Evolutionary conservation across 768 basidiomycete species (phyloP), one percentile per base, ranked within the genome.

Genomic region (Cyathus striatus): DNA sequence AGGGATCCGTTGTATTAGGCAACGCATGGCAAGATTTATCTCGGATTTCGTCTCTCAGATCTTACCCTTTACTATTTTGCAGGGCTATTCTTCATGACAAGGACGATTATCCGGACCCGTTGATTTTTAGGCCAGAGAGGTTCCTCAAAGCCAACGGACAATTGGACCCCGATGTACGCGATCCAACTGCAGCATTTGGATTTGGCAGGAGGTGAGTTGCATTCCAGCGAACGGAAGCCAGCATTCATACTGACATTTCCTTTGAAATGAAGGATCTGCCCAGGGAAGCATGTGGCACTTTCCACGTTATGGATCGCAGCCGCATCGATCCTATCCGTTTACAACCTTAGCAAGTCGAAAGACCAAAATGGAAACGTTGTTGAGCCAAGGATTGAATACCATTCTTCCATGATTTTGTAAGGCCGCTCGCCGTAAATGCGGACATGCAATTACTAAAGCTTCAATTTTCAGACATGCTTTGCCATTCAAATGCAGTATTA

Each of bases 21-120:
- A 54, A 54, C 38, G 50, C 41, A 20, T 54, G 53, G 53, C 52
- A 18, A 6, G 53, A 41, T 22, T 25, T n/a, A n/a, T n/a, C 17
- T 42, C 30, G 14, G 34, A 6, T 13, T 30, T 22, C n/a, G 32
- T 30, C 40, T 38, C 9, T 16, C 20, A 17, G 10, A 23, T 9
- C n/a, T 40, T 30, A 40, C 9, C 12, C 38, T 40, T 9, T 21
- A 10, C 13, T 21, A 12, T 23, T 6, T 26, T 6, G 9, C 13
- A 55, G 53, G 53, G 54, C 54, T 5, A 52, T 55, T 24, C 41
- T 48, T 13, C 54, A 55, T 37, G 51, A 55, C 43, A 50, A 52
- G 26, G 45, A 48, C 20, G 51, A 55, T 22, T 55, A 55, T 33
- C 46, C 46, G 24, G 45, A 55, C 17, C 54, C 54, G 3, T 39